Conservation (phyloP, 2,329 filamentous ascomycete genomes). For the Anisogramma anomala region DNA sequence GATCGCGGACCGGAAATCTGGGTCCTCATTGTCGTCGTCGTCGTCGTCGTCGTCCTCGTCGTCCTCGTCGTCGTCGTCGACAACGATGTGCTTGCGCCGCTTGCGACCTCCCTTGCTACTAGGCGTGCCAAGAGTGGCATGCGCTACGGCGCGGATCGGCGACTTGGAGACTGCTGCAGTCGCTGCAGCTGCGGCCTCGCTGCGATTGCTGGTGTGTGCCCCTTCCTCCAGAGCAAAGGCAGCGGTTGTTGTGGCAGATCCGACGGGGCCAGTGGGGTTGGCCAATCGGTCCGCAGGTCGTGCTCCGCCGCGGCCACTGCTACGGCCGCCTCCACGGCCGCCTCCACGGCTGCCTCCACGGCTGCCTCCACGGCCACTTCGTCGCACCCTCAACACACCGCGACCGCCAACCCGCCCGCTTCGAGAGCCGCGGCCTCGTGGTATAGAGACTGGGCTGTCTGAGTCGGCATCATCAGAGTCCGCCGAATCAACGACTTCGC, state of each 20-base stretch:
- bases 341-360: conserved; percentile 5
- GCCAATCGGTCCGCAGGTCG: background rate
- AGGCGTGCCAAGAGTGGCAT: conserved; percentile 12
- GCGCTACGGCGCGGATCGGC: conserved; percentile 5
- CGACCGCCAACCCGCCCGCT: no score
- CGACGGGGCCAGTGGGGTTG: background rate
- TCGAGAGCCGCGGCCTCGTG: conserved; percentile 2
- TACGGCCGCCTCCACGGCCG: background rate
- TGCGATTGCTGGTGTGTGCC: conserved; percentile 2
- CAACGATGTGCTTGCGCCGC: conserved; percentile 5
- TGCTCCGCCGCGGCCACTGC: conserved; percentile 9
- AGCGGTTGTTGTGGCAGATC: conserved; percentile 8
- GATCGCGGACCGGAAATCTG: conserved; percentile 3
- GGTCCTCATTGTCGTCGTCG: conserved; percentile 6
- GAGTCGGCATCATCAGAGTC: conserved; percentile 5
- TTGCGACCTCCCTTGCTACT: conserved; percentile 11
- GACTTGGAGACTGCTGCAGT: background rate
- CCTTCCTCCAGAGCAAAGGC: conserved; percentile 10
- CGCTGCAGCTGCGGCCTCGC: background rate
- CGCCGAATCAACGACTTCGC: background rate
- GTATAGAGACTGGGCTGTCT: conserved; percentile 4
- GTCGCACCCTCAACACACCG: background rate
- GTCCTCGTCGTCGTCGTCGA: conserved; percentile 6
- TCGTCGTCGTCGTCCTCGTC: conserved; percentile 1
- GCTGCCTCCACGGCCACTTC: conserved; percentile 3